A percentile compares a stretch with the other conserved stretches of the same genome.
Conservation (phyloP, 2,329 filamentous ascomycete genomes). For the Herpomyces periplanetae region DNA sequence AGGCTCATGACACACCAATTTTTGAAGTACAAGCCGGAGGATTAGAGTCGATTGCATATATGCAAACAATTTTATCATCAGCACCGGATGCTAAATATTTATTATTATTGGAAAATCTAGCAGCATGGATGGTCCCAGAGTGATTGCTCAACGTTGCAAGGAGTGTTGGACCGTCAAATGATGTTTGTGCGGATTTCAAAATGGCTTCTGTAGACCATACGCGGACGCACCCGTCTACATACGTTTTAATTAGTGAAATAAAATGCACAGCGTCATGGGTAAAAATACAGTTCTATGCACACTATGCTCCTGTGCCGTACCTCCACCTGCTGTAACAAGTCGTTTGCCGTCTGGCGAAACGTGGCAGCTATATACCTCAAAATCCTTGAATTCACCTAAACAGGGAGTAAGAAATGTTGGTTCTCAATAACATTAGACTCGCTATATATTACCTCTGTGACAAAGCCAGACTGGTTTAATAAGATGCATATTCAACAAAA, state of each 20-base stretch:
- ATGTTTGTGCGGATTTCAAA: slow-evolving; percentile 30
- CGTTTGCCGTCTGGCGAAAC: slow-evolving; percentile 73
- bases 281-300: slow-evolving; percentile 2
- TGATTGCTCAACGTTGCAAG: slow-evolving; percentile 95
- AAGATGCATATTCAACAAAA: slow-evolving; percentile 3
- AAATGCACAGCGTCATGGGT: too few species aligned
- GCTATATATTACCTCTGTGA: slow-evolving; percentile 2
- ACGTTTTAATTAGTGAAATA: too few species aligned
- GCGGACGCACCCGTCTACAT: slow-evolving; percentile 62
- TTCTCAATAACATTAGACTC: slow-evolving; percentile 2
- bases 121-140: slow-evolving; percentile 79
- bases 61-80: slow-evolving; percentile 93
- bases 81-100: slow-evolving; percentile 85
- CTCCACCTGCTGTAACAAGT: slow-evolving; percentile 69
- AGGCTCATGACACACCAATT: slow-evolving; percentile 20
- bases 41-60: slow-evolving; percentile 59
- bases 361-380: slow-evolving; percentile 93
- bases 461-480: slow-evolving; percentile 3
- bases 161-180: slow-evolving; percentile 42
- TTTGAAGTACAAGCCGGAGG: slow-evolving; percentile 33
- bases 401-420: slow-evolving; percentile 2
- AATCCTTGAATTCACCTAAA: slow-evolving; percentile 72
- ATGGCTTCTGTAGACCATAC: slow-evolving; percentile 93
- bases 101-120: slow-evolving; percentile 78
- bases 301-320: slow-evolving; percentile 11